Percentiles rank a stretch among this genome's conserved stretches.
Conservation (phyloP, 306 rosid genomes). For the Castanospermum australe region DNA sequence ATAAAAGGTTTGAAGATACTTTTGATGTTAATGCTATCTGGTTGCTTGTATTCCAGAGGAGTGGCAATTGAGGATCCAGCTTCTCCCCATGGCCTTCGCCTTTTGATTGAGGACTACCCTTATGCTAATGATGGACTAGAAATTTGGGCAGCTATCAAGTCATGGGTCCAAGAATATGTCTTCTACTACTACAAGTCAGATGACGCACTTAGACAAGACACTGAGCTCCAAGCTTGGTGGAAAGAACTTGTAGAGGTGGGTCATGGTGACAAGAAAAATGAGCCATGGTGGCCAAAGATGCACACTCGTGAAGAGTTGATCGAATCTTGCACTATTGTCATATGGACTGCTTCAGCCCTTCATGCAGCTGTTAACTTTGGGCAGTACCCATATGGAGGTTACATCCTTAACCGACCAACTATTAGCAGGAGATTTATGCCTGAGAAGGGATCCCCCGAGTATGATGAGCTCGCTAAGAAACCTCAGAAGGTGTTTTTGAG, state of each 20-base stretch:
- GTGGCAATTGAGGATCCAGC: conserved; percentile 54
- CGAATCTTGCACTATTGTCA: conserved; percentile 44
- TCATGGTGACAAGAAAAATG: conserved; percentile 54
- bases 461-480: conserved; percentile 41
- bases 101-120: conserved; percentile 63
- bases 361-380: conserved; percentile 73
- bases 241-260: conserved; percentile 56
- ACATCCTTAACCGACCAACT: conserved; percentile 61
- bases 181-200: conserved; percentile 47
- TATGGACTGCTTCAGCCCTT: conserved; percentile 70
- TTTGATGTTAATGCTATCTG: not conserved
- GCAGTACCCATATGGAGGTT: conserved; percentile 68
- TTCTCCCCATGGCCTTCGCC: conserved; percentile 53
- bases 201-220: conserved; percentile 40
- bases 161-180: conserved; percentile 64
- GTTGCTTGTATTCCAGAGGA: conserved; percentile 46
- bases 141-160: conserved; percentile 66
- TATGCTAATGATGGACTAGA: conserved; percentile 61
- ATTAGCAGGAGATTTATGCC: conserved; percentile 57
- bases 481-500: conserved; percentile 46
- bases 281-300: conserved; percentile 66
- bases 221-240: conserved; percentile 75
- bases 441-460: conserved; percentile 45
- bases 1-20: not conserved
- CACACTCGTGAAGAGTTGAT: conserved; percentile 41